Conservation (phyloP, 1,139 yeast genomes). For the Martiniozyma asiatica region DNA sequence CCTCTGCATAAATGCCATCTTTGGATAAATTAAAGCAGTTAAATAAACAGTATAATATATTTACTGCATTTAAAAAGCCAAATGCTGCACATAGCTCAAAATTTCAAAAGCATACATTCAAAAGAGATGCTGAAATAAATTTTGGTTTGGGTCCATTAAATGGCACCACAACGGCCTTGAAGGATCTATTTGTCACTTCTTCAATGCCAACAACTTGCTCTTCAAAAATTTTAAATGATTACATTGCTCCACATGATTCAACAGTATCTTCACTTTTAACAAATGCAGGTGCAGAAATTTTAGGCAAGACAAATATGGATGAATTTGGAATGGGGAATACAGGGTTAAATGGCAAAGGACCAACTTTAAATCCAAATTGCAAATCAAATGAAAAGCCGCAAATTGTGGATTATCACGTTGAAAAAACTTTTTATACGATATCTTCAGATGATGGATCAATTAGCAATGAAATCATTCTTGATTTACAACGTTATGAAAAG, state of each 20-base stretch:
- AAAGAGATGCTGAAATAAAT: not conserved
- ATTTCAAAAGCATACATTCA: too few relatives aligned
- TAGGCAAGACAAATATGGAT: constrained; percentile 89
- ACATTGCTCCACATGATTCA: constrained; percentile 70
- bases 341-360: constrained; percentile 48
- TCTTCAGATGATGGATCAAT: constrained; percentile 3
- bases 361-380: constrained; percentile 55
- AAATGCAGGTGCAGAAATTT: constrained; percentile 36
- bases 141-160: constrained; percentile 7
- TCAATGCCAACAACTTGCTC: constrained; percentile 60
- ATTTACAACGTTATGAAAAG: too few relatives aligned
- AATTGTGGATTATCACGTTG: constrained; percentile 17
- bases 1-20: too few relatives aligned
- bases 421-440: constrained; percentile 10
- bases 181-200: constrained; percentile 67
- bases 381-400: constrained; percentile 14
- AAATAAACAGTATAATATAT: constrained; percentile 22
- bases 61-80: constrained; percentile 18
- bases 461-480: constrained; percentile 7
- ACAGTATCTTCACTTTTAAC: constrained; percentile 52
- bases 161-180: constrained; percentile 35
- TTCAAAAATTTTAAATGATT: constrained; percentile 47
- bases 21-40: constrained; percentile 1
- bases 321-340: constrained; percentile 96
- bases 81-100: not conserved